Evolutionary conservation across 75 land plant genomes (phyloP).

Genomic region (Pseudotsuga menziesii): DNA sequence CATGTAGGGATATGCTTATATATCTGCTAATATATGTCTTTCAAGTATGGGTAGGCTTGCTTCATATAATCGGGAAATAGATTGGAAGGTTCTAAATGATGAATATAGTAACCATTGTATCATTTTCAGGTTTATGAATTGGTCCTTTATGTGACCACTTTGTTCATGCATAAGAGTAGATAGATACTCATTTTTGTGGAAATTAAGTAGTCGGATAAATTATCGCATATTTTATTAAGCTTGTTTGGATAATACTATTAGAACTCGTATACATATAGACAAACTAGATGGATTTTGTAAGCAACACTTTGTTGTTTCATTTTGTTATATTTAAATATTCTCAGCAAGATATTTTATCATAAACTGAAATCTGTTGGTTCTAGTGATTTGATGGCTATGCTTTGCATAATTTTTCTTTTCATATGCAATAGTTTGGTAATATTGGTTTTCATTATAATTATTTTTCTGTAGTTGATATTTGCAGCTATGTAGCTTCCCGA

Average conservation of each 20-base stretch:
- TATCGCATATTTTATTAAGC: neutral
- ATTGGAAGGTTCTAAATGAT: constrained; percentile 85
- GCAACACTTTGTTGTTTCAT: neutral
- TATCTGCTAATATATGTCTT: constrained; percentile 78
- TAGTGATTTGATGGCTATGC: neutral
- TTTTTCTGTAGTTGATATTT: no score
- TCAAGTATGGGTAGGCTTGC: constrained; percentile 85
- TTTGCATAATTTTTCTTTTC: neutral
- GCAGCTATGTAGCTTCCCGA: no score
- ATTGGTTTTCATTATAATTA: neutral
- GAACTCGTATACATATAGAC: neutral
- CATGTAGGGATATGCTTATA: constrained; percentile 68
- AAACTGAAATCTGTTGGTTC: neutral
- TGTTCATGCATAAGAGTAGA: constrained; percentile 38
- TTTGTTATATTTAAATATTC: constrained; percentile 3
- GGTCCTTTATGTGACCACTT: constrained; percentile 62
- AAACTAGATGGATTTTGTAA: neutral
- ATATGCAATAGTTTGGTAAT: neutral
- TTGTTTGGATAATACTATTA: neutral
- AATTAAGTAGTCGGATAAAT: neutral
- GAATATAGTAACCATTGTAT: constrained; percentile 65
- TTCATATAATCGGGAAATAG: constrained; percentile 77
- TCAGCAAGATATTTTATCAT: neutral
- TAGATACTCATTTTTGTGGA: constrained; percentile 9
- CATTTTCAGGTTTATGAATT: constrained; percentile 71